Evolutionary conservation across 257 asterid species (phyloP).

Genomic region (Solanum paucissectum): DNA sequence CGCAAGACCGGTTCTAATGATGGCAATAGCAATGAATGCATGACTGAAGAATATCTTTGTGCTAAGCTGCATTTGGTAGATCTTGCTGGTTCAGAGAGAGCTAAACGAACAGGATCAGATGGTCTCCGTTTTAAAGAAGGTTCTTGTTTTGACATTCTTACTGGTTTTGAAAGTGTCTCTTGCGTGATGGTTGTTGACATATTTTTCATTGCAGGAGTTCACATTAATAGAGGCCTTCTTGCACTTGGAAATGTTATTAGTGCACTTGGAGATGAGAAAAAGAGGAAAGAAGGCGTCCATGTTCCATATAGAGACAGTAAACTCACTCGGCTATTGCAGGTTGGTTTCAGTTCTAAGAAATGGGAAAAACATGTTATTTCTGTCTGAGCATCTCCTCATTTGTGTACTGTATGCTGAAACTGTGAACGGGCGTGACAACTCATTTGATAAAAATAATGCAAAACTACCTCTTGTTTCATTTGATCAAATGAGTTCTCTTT

Average conservation of each 20-base stretch:
- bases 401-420: neutral
- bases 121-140: constrained; percentile 99
- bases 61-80: constrained; percentile 98
- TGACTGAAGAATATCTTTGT: constrained; percentile 90
- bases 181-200: neutral
- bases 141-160: neutral
- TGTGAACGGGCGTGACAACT: neutral
- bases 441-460: neutral
- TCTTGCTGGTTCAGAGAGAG: constrained; percentile 99
- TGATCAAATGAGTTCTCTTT: neutral
- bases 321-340: constrained; percentile 98
- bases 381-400: neutral
- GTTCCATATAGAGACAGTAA: constrained; percentile 98
- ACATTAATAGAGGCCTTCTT: constrained; percentile 95
- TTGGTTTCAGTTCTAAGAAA: constrained; percentile 6
- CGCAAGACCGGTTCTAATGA: constrained; percentile 37
- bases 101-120: constrained; percentile 97
- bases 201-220: constrained; percentile 61
- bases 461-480: neutral
- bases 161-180: neutral
- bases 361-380: neutral
- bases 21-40: constrained; percentile 44
- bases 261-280: constrained; percentile 98
- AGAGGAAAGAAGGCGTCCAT: constrained; percentile 89
- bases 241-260: constrained; percentile 98